phyloP scores from a whole-genome alignment of 2,329 filamentous ascomycete species.

The Penicillium hesseltinei region DNA sequence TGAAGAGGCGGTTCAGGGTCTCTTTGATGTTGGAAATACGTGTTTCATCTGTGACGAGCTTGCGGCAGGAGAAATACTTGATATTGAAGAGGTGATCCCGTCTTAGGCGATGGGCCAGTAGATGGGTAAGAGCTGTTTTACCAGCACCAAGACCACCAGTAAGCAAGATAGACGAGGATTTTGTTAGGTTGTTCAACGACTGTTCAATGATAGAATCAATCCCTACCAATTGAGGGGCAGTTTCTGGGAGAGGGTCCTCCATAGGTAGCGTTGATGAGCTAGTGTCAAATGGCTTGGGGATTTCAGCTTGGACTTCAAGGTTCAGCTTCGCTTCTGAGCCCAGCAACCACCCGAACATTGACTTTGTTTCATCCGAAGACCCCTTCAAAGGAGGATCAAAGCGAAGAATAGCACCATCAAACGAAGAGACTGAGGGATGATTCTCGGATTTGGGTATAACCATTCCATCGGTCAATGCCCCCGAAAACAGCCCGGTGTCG shows the following conservation, averaged over 20 bases:
- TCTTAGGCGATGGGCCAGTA: constrained; percentile 71
- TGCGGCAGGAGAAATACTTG: constrained; percentile 81
- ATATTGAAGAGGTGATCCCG: constrained; percentile 74
- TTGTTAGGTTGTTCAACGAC: constrained; percentile 71
- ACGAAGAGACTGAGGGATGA: constrained; percentile 57
- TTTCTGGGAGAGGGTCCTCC: constrained; percentile 56
- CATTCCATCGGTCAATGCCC: constrained; percentile 86
- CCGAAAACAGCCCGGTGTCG: constrained; percentile 67
- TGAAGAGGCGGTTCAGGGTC: constrained; percentile 77
- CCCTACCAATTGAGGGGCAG: constrained; percentile 69
- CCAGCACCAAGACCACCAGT: constrained; percentile 88
- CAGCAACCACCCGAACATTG: constrained; percentile 63
- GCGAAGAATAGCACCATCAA: constrained; percentile 80
- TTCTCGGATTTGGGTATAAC: constrained; percentile 64
- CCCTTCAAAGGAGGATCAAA: constrained; percentile 62
- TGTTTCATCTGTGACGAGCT: constrained; percentile 85
- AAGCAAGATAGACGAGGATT: constrained; percentile 84
- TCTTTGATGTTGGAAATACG: constrained; percentile 89
- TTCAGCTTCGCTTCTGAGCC: constrained; percentile 71
- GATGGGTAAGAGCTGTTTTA: constrained; percentile 77
- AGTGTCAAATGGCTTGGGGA: constrained; percentile 61
- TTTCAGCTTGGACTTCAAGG: constrained; percentile 73
- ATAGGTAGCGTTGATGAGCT: constrained; percentile 41
- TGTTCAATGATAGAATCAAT: constrained; percentile 75
- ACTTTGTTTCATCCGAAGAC: constrained; percentile 31